Conservation (phyloP, 257 asterid species). For the Solanum arcanum region DNA sequence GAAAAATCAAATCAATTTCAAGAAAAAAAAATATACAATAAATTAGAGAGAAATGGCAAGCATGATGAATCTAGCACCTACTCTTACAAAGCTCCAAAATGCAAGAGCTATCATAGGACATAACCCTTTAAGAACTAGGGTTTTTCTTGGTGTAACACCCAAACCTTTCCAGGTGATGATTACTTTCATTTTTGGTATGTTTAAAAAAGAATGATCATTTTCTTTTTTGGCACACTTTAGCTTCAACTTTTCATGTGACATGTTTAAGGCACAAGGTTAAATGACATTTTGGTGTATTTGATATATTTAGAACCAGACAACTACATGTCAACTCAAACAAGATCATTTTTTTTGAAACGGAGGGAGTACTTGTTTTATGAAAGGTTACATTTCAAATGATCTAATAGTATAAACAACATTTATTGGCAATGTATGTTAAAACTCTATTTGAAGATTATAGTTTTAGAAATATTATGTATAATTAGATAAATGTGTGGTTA, state of each 20-base stretch:
- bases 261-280: too few species aligned
- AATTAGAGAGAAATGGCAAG: constrained; percentile 16
- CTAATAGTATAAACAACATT: not conserved
- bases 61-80: constrained; percentile 31
- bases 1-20: not conserved
- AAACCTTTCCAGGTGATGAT: constrained; percentile 28
- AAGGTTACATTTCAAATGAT: not conserved
- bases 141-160: constrained; percentile 9
- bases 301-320: too few species aligned
- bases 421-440: too few species aligned
- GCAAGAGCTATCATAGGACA: constrained; percentile 10
- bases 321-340: too few species aligned
- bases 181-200: too few species aligned
- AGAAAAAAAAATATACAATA: not conserved
- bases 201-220: too few species aligned
- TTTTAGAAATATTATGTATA: not conserved
- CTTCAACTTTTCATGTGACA: too few species aligned
- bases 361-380: too few species aligned
- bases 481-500: not conserved
- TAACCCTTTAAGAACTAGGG: constrained; percentile 8
- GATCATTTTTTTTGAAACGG: too few species aligned
- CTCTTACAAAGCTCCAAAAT: constrained; percentile 30
- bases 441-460: not conserved
- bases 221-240: too few species aligned
- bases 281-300: too few species aligned